phyloP scores from a whole-genome alignment of 164 flowering plant species.

The Platanus orientalis region DNA sequence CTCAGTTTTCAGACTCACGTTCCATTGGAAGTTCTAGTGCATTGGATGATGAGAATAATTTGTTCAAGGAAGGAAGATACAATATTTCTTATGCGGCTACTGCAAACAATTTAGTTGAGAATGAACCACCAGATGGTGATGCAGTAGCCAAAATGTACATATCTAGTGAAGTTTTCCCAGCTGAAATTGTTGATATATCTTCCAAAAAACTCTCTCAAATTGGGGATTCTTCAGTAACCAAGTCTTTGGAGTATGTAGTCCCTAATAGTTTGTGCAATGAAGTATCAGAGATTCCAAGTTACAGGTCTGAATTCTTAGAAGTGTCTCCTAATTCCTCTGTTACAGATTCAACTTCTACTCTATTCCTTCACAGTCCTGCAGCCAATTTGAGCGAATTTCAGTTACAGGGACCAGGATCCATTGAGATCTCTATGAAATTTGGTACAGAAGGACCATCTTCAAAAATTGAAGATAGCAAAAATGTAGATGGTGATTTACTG shows the following conservation, averaged over 20 bases:
- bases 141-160: constrained; percentile 23
- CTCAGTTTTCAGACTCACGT: constrained; percentile 45
- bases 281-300: constrained; percentile 12
- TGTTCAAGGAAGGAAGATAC: constrained; percentile 33
- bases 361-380: constrained; percentile 17
- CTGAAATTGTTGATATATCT: constrained; percentile 24
- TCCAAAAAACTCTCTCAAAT: constrained; percentile 12
- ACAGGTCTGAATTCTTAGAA: constrained; percentile 28
- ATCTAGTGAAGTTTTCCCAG: constrained; percentile 17
- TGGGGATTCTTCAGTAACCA: constrained; percentile 14
- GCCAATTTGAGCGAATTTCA: too few relatives aligned
- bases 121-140: constrained; percentile 32
- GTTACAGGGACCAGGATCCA: too few relatives aligned
- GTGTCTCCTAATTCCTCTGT: constrained; percentile 22
- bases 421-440: neutral
- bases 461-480: constrained; percentile 16
- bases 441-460: constrained; percentile 2
- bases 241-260: constrained; percentile 16
- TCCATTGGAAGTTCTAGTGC: constrained; percentile 48
- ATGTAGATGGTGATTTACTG: too few relatives aligned
- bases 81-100: constrained; percentile 40
- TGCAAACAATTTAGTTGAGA: constrained; percentile 33
- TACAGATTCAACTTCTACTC: constrained; percentile 16
- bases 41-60: constrained; percentile 51
- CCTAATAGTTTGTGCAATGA: constrained; percentile 11